Evolutionary conservation across 345 rosid species (phyloP).

Genomic region (Angophora floribunda): DNA sequence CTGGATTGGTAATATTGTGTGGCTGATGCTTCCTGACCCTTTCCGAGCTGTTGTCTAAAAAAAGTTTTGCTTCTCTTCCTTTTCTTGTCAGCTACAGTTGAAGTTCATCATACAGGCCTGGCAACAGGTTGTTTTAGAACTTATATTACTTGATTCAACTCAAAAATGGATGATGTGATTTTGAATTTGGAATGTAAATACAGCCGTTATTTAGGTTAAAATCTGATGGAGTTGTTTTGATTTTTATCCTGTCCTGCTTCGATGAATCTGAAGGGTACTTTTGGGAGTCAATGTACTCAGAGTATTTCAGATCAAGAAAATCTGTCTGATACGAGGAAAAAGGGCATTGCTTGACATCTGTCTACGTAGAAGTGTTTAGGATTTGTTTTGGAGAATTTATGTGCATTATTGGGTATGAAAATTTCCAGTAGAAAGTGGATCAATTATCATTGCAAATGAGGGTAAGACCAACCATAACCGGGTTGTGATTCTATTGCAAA

Average conservation of each 20-base stretch:
- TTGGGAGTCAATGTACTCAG: background rate
- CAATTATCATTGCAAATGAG: background rate
- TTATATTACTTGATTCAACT: background rate
- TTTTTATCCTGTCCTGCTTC: background rate
- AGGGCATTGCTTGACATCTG: background rate
- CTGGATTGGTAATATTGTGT: background rate
- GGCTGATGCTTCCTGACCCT: background rate
- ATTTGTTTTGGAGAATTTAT: background rate
- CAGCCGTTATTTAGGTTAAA: background rate
- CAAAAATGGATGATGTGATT: background rate
- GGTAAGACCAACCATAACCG: background rate
- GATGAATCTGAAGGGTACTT: background rate
- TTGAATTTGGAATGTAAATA: background rate
- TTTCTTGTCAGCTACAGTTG: conserved; percentile 67
- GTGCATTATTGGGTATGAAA: background rate
- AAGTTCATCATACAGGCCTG: conserved; percentile 91
- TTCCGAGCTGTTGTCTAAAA: background rate
- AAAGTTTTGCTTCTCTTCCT: background rate
- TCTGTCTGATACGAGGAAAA: background rate
- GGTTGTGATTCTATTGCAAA: background rate
- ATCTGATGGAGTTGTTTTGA: background rate
- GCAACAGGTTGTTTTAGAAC: conserved; percentile 63
- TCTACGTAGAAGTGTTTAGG: background rate
- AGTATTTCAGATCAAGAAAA: background rate
- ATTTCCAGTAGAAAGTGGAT: background rate